Evolutionary conservation across 345 rosid genomes (phyloP).

Genomic region (Syzygium jambos): DNA sequence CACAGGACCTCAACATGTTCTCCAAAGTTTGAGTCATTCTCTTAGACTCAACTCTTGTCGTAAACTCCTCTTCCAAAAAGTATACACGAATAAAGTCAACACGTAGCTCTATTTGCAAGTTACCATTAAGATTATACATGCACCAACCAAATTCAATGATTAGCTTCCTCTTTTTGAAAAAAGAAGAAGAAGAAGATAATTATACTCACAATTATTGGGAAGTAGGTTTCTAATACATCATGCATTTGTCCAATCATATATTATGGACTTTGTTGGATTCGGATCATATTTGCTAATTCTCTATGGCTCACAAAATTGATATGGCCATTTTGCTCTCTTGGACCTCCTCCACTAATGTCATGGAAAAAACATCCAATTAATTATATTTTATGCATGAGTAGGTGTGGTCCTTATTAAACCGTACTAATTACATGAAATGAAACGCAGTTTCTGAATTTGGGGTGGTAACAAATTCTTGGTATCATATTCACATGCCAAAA

Average conservation of each 20-base stretch:
- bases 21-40: neutral
- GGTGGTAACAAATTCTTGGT: neutral
- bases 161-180: neutral
- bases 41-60: neutral
- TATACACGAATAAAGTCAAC: no score
- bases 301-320: neutral
- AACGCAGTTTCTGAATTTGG: neutral
- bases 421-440: neutral
- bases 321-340: neutral
- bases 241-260: neutral
- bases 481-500: neutral
- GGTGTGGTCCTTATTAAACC: neutral
- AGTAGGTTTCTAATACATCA: neutral
- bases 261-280: neutral
- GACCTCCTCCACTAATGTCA: neutral
- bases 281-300: neutral
- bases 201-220: neutral
- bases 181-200: neutral
- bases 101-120: no score
- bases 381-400: slow-evolving; percentile 12
- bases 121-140: neutral
- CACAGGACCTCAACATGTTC: neutral
- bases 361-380: neutral
- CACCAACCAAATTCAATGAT: neutral
- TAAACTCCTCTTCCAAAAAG: no score